Percentiles rank a stretch among this genome's conserved stretches.
Conservation (phyloP, 805 yeast species). For the Kluyveromyces starmeri region DNA sequence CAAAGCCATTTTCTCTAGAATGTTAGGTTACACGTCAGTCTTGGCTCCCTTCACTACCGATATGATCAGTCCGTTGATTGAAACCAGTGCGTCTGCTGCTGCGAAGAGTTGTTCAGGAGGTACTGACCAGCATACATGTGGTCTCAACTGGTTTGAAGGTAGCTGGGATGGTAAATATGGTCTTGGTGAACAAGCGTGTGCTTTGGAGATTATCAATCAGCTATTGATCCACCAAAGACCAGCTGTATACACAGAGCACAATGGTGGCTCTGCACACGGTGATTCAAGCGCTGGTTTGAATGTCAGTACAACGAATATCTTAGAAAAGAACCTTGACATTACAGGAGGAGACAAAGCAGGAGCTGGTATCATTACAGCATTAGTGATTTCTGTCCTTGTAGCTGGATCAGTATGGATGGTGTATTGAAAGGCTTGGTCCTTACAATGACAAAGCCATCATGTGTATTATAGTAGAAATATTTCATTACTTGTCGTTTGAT, state of each 20-base stretch:
- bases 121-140: conserved; percentile 81
- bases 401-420: conserved; percentile 40
- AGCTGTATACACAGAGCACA: conserved; percentile 51
- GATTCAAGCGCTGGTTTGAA: conserved; percentile 60
- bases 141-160: conserved; percentile 60
- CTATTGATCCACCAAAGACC: conserved; percentile 30
- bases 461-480: too few species aligned
- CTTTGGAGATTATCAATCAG: conserved; percentile 55
- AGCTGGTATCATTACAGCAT: conserved; percentile 57
- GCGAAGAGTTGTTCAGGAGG: conserved; percentile 85
- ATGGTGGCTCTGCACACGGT: conserved; percentile 68
- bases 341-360: conserved; percentile 50
- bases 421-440: too few species aligned
- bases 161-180: conserved; percentile 74
- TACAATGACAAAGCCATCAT: too few species aligned
- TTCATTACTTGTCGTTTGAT: too few species aligned
- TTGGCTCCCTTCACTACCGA: conserved; percentile 48
- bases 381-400: conserved; percentile 39
- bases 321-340: conserved; percentile 32
- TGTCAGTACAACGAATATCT: conserved; percentile 28
- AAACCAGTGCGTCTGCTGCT: conserved; percentile 57
- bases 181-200: conserved; percentile 85
- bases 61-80: conserved; percentile 28
- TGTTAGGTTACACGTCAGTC: conserved; percentile 63
- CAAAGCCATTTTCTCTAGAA: conserved; percentile 73